Base-by-base conservation (phyloP, 2,329 filamentous ascomycete species). In the Macrophomina tecta region DNA sequence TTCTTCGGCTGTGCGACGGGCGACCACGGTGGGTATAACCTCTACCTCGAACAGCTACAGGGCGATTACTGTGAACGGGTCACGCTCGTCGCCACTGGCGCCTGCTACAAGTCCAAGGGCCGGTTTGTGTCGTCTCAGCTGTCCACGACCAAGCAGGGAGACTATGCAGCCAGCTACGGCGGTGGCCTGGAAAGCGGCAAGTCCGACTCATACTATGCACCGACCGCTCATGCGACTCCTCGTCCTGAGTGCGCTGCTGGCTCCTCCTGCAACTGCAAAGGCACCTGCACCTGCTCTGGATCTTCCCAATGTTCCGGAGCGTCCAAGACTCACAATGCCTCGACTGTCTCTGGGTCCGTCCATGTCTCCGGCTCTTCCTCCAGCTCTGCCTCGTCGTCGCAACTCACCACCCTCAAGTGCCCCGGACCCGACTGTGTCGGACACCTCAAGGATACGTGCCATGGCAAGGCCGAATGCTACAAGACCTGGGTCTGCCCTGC, bases 1-100 rank as follows among this genome's bases (percentile, higher is more conserved):
- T 66, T 28, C n/a, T 45, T 14, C 23, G n/a, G 23, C 8, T 66
- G 64, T 30, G 16, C 64, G 4, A 66, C 64, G 14, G 64, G 64
- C 1, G 64, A 66, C 11, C 30, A 62, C 12, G 42, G 32, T 6
- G 64, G 64, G 30, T 52, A 52, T 34, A 66, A 66, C 42, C n/a
- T 66, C 36, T 66, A 60, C 64, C 51, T 32, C 5, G 11, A 7
- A 4, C 32, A 42, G 11, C 53, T 55, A 16, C 38, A 28, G 3
- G 30, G 18, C 23, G 7, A 11, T 4, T 56, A 42, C 18, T 66
- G 64, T 55, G 28, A 9, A 3, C 5, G n/a, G 12, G 36, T 66
- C 34, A 52, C 55, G 8, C 40, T 66, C 5, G 18, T 36, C 6
- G 64, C 64, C 4, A n/a, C 48, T n/a, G 18, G 28, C 61, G 42